phyloP scores from a whole-genome alignment of 495 filamentous ascomycete genomes.

The Cercophora sp. region DNA sequence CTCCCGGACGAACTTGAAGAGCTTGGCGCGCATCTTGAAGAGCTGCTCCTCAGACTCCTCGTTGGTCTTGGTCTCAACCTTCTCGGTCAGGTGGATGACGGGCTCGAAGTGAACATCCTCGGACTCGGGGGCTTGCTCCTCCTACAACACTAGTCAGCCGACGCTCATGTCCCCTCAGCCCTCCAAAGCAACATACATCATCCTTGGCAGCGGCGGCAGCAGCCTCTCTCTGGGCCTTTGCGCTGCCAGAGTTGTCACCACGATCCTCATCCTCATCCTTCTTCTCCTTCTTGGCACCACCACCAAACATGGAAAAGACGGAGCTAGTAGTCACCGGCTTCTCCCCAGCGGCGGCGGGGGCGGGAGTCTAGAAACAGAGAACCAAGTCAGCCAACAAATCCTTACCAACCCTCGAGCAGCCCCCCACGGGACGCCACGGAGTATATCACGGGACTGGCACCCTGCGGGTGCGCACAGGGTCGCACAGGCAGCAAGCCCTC shows the following conservation, averaged over 20 bases:
- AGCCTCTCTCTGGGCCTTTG: conserved; percentile 75
- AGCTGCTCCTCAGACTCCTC: conserved; percentile 95
- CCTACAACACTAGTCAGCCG: conserved; percentile 17
- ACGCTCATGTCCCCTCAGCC: background rate
- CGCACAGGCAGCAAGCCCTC: no score
- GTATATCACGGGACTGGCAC: no score
- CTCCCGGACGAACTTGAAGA: conserved; percentile 94
- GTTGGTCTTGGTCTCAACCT: conserved; percentile 95
- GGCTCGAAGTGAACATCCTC: conserved; percentile 96
- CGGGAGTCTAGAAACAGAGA: background rate
- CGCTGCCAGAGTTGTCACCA: conserved; percentile 78
- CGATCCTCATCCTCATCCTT: conserved; percentile 66
- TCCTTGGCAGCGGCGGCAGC: conserved; percentile 50
- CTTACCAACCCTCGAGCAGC: background rate
- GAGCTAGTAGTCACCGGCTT: conserved; percentile 39
- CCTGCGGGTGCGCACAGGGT: no score
- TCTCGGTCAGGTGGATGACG: conserved; percentile 89
- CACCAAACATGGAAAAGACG: conserved; percentile 98
- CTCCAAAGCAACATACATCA: conserved; percentile 20
- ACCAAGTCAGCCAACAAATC: background rate
- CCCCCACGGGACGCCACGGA: no score
- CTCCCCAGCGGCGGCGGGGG: conserved; percentile 14
- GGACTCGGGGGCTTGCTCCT: conserved; percentile 74
- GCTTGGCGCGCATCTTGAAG: conserved; percentile 99
- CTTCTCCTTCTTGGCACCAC: conserved; percentile 82